Evolutionary conservation across 495 filamentous ascomycete genomes (phyloP).

Genomic region (Penicillium crystallinum): DNA sequence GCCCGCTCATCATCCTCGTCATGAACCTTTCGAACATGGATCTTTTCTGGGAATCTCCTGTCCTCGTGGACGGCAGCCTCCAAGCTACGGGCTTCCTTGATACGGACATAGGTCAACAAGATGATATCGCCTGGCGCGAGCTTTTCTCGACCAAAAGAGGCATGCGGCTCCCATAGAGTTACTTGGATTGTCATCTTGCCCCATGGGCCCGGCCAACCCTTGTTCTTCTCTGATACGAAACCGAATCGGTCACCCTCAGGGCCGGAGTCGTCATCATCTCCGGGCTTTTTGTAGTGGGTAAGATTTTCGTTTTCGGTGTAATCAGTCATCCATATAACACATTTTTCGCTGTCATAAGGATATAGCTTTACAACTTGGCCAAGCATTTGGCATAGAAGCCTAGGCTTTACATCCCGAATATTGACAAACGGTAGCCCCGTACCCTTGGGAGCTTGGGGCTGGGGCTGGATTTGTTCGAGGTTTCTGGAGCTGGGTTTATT

Average conservation of each 20-base stretch:
- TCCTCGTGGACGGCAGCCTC: slow-evolving; percentile 73
- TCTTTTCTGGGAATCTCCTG: slow-evolving; percentile 40
- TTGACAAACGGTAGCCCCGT: slow-evolving; percentile 50
- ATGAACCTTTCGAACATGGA: slow-evolving; percentile 50
- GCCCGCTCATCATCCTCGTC: slow-evolving; percentile 43
- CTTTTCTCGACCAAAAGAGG: slow-evolving; percentile 46
- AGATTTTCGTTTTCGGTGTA: slow-evolving; percentile 69
- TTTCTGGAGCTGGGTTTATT: not conserved
- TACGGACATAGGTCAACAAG: slow-evolving; percentile 63
- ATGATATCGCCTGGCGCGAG: slow-evolving; percentile 59
- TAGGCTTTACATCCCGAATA: slow-evolving; percentile 56
- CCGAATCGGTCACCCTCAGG: slow-evolving; percentile 46
- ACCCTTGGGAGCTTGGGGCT: slow-evolving; percentile 3
- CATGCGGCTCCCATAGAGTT: slow-evolving; percentile 67
- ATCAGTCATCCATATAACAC: slow-evolving; percentile 76
- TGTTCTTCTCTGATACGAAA: slow-evolving; percentile 31
- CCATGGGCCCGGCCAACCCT: slow-evolving; percentile 71
- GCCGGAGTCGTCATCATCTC: slow-evolving; percentile 32
- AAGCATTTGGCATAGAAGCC: slow-evolving; percentile 62
- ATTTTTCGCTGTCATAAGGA: slow-evolving; percentile 38
- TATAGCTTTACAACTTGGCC: slow-evolving; percentile 71
- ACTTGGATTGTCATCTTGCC: slow-evolving; percentile 71
- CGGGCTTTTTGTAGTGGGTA: slow-evolving; percentile 43
- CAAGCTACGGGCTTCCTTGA: slow-evolving; percentile 53
- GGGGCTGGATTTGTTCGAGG: slow-evolving; percentile 8